Evolutionary conservation across 2,329 filamentous ascomycete genomes (phyloP).

Genomic region (Balansia obtecta): DNA sequence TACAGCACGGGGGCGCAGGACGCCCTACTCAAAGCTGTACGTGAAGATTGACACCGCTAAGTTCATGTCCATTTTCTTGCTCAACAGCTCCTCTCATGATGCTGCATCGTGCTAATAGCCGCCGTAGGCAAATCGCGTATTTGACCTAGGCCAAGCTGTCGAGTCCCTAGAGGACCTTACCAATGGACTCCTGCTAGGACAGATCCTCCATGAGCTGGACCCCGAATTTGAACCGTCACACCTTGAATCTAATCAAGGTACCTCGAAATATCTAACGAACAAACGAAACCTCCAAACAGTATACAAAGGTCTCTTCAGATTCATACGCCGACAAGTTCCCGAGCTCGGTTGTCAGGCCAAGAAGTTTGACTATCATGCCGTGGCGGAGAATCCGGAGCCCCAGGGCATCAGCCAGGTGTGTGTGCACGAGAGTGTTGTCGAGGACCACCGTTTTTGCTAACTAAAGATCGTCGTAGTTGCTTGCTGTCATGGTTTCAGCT

Average conservation of each 20-base stretch:
- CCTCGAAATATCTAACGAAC: conserved; percentile 32
- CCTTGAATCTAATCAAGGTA: conserved; percentile 34
- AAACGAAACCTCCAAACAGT: conserved; percentile 42
- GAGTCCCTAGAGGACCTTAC: conserved; percentile 38
- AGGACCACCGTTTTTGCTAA: conserved; percentile 9
- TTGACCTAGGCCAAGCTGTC: conserved; percentile 31
- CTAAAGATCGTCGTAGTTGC: conserved; percentile 31
- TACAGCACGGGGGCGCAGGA: conserved; percentile 33
- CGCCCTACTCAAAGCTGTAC: conserved; percentile 45
- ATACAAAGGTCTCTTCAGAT: conserved; percentile 41
- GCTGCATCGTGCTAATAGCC: conserved; percentile 3
- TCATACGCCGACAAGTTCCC: conserved; percentile 39
- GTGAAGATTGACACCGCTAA: conserved; percentile 8
- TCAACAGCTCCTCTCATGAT: neutral
- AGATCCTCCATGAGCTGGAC: conserved; percentile 46
- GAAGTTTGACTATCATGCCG: conserved; percentile 42
- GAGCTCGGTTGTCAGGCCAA: conserved; percentile 40
- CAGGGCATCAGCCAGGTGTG: conserved; percentile 41
- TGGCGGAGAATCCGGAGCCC: conserved; percentile 43
- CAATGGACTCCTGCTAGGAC: conserved; percentile 41
- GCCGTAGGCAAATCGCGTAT: conserved; percentile 24
- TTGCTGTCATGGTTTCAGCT: conserved; percentile 49
- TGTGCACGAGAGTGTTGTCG: conserved; percentile 7
- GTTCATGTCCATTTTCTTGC: neutral
- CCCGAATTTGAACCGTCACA: conserved; percentile 41